phyloP scores from a whole-genome alignment of 352 stramenopile species.

The Pythium chondricola region DNA sequence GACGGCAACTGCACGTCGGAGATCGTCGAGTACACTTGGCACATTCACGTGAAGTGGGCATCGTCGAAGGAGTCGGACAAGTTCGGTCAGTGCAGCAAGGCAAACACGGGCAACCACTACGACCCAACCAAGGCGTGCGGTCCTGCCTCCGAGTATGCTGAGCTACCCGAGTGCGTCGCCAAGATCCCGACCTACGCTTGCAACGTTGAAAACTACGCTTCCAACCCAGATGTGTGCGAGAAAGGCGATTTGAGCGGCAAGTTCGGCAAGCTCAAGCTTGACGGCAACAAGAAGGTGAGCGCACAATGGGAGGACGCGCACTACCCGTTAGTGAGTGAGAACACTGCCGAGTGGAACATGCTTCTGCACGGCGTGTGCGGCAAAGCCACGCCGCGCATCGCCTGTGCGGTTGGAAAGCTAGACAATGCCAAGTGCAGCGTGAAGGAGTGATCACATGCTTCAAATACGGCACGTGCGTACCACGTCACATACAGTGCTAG shows the following conservation, averaged over 20 bases:
- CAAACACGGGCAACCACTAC: constrained; percentile 27
- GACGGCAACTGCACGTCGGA: constrained; percentile 27
- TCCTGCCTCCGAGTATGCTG: constrained; percentile 20
- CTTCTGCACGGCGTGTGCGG: constrained; percentile 26
- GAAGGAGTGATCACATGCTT: too few relatives aligned
- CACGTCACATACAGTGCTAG: neutral
- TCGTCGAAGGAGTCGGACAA: constrained; percentile 15
- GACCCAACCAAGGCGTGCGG: constrained; percentile 26
- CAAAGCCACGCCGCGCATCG: constrained; percentile 21
- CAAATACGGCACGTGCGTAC: neutral
- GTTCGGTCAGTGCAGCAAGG: constrained; percentile 15
- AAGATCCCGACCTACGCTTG: constrained; percentile 24
- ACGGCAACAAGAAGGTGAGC: constrained; percentile 8
- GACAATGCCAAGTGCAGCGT: neutral
- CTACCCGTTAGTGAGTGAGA: constrained; percentile 19
- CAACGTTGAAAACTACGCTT: constrained; percentile 19
- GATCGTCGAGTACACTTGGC: constrained; percentile 26
- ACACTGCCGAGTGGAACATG: constrained; percentile 26
- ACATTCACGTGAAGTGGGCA: constrained; percentile 32
- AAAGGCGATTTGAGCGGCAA: constrained; percentile 29
- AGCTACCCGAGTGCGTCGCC: constrained; percentile 9
- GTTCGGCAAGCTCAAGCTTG: constrained; percentile 19
- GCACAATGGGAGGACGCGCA: constrained; percentile 16
- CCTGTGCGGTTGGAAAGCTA: constrained; percentile 14
- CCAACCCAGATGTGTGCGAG: constrained; percentile 17